Base-by-base conservation (phyloP, 805 yeast species). In the Candida peoriensis region DNA sequence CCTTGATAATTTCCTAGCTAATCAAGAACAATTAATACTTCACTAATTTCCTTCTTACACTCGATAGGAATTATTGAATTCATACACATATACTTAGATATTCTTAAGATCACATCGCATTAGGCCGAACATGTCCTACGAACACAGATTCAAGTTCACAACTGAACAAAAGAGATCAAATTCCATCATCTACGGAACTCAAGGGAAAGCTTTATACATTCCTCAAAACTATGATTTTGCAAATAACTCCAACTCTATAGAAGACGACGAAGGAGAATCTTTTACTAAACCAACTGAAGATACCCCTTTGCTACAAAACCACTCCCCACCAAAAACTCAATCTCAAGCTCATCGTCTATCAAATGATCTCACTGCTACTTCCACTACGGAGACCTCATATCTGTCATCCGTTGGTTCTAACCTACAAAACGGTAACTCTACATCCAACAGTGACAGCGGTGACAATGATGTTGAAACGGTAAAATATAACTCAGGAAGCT, bases 81-180 rank as follows among this genome's bases (percentile, higher is more conserved):
- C n/a, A n/a, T n/a, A n/a, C n/a, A n/a, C n/a, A n/a, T n/a, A n/a
- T n/a, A n/a, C n/a, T n/a, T n/a, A n/a, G n/a, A n/a, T n/a, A n/a
- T n/a, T n/a, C n/a, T n/a, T n/a, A n/a, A n/a, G n/a, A n/a, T n/a
- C n/a, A n/a, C n/a, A n/a, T n/a, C n/a, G n/a, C n/a, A n/a, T n/a
- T n/a, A n/a, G n/a, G n/a, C n/a, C n/a, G n/a, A n/a, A n/a, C n/a
- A 32, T 32, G 35, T 32, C 36, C n/a, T 24, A 23, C 20, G 48
- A 43, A 20, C 51, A 50, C 27, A 33, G 43, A 8, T 52, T 52
- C 44, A 50, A 39, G 34, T 44, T 42, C 24, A 50, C 56, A 8
- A 44, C 46, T 13, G 46, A 44, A 1, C 42, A 52, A 7, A 47
- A 50, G 20, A 40, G 54, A 32, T 45, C 48, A 11, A 39, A 28